Conservation (phyloP, 164 flowering plant genomes). For the Umbellularia californica region DNA sequence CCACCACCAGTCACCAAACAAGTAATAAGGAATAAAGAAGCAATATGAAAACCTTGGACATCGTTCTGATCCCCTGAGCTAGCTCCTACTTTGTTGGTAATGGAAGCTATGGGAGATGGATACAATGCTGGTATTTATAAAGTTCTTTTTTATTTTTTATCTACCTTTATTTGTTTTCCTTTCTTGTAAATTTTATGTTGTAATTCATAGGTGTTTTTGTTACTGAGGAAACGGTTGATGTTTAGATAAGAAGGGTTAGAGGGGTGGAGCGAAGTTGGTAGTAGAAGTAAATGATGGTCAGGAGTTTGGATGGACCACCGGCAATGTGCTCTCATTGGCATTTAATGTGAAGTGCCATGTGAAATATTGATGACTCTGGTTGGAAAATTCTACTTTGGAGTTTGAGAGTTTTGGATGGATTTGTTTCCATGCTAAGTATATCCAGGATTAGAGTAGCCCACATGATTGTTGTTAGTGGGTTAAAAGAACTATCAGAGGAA, state of each 20-base stretch:
- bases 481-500: too few species aligned
- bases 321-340: not conserved
- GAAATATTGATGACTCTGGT: too few species aligned
- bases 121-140: conserved; percentile 21
- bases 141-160: not conserved
- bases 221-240: not conserved
- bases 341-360: not conserved
- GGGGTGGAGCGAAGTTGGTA: not conserved
- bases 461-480: too few species aligned
- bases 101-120: conserved; percentile 16
- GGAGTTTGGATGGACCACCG: not conserved
- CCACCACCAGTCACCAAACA: not conserved
- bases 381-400: not conserved
- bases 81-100: not conserved
- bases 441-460: too few species aligned
- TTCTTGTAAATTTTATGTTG: too few species aligned
- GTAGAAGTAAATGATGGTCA: conserved; percentile 5
- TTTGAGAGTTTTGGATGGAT: not conserved
- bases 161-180: too few species aligned
- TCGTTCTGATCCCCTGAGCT: conserved; percentile 13
- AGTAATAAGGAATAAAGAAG: not conserved
- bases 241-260: not conserved
- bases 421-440: too few species aligned
- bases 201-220: too few species aligned
- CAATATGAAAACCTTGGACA: conserved; percentile 40